A percentile compares a stretch with the other conserved stretches of the same genome.
Conservation (phyloP, 495 filamentous ascomycete genomes). For the Penicillium cosmopolitanum region DNA sequence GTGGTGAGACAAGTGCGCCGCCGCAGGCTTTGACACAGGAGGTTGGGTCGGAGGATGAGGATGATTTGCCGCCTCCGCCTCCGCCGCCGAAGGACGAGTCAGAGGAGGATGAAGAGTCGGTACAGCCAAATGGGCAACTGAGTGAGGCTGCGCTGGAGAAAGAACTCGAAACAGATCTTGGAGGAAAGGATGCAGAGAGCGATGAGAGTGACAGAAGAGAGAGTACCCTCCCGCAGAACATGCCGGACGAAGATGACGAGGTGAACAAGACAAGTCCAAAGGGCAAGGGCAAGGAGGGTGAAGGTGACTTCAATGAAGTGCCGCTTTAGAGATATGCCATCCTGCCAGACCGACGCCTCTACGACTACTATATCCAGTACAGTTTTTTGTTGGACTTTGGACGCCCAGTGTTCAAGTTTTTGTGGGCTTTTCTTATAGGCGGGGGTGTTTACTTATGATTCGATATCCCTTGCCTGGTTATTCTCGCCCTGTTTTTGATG, state of each 20-base stretch:
- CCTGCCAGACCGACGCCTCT: slow-evolving; percentile 13
- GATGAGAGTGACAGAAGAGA: slow-evolving; percentile 19
- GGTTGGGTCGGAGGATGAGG: slow-evolving; percentile 34
- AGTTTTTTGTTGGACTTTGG: slow-evolving; percentile 10
- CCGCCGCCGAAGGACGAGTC: slow-evolving; percentile 45
- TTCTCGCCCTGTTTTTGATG: slow-evolving; percentile 19
- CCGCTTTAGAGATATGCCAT: slow-evolving; percentile 33
- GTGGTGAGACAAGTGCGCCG: slow-evolving; percentile 38
- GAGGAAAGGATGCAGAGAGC: slow-evolving; percentile 16
- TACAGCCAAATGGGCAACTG: slow-evolving; percentile 28
- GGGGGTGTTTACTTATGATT: slow-evolving; percentile 18
- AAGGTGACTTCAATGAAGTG: slow-evolving; percentile 48
- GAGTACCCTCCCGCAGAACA: slow-evolving; percentile 31
- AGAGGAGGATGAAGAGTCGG: slow-evolving; percentile 18
- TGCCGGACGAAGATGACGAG: slow-evolving; percentile 28
- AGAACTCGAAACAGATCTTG: slow-evolving; percentile 11
- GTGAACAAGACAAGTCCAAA: slow-evolving; percentile 21
- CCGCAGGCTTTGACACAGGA: slow-evolving; percentile 36
- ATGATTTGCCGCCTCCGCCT: slow-evolving; percentile 32
- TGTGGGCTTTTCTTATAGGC: slow-evolving; percentile 12
- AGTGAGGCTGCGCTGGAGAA: slow-evolving; percentile 6
- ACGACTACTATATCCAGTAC: slow-evolving; percentile 31
- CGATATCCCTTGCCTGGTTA: slow-evolving; percentile 6
- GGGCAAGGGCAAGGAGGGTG: slow-evolving; percentile 39
- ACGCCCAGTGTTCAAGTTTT: slow-evolving; percentile 10